These are phyloP conservation scores for Piper longum DNA, from an alignment of 164 flowering plant species.

Conservation along the genomic window DNA sequence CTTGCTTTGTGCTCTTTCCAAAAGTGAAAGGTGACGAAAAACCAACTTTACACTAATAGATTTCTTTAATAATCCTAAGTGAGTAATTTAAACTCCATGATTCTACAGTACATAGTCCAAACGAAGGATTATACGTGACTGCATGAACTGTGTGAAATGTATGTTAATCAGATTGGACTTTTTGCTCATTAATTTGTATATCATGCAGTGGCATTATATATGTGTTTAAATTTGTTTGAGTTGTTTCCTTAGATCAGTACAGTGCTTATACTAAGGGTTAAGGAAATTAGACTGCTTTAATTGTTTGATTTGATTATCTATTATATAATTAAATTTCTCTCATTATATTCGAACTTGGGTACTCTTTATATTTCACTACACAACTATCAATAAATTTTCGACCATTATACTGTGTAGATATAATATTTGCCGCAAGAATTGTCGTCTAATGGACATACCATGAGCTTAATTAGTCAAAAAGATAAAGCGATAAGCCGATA, in stretches of 20 bases:
- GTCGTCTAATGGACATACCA: neutral
- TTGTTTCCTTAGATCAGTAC: neutral
- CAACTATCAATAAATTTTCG: no score
- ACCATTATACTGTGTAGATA: no score
- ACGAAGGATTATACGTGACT: neutral
- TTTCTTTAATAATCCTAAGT: no score
- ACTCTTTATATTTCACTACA: no score
- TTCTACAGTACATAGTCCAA: neutral
- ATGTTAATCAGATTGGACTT: no score
- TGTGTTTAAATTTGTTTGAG: no score
- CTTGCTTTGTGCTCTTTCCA: neutral
- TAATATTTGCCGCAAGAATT: neutral
- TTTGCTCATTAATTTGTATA: no score
- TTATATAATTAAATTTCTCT: no score
- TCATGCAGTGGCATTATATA: no score
- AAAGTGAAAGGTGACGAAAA: neutral
- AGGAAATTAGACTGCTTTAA: neutral
- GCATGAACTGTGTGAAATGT: no score
- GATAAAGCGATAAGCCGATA: neutral
- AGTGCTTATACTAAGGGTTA: neutral
- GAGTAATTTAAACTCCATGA: neutral
- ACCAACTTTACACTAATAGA: neutral
- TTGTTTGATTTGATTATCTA: no score
- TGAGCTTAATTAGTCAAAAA: neutral
- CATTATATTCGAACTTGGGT: no score